A percentile compares a stretch with the other conserved stretches of the same genome.
Evolutionary conservation across 805 yeast species (phyloP).

Genomic region (Barnettozyma californica): DNA sequence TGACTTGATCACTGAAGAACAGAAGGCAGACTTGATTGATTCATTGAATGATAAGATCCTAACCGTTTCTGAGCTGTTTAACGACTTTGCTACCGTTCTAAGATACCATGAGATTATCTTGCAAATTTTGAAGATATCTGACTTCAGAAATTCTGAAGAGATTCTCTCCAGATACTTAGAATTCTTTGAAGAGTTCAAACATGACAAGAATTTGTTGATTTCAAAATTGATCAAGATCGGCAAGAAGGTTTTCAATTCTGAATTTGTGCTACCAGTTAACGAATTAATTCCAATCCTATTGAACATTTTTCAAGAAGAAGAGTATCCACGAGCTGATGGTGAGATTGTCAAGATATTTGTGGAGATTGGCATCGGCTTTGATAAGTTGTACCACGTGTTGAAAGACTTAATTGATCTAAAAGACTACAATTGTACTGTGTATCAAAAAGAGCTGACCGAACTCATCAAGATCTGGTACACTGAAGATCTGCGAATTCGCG

Average conservation of each 20-base stretch:
- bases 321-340: conserved; percentile 41
- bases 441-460: conserved; percentile 55
- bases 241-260: conserved; percentile 57
- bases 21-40: conserved; percentile 44
- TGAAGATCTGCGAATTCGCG: conserved; percentile 58
- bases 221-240: conserved; percentile 44
- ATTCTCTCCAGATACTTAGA: conserved; percentile 77
- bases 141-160: conserved; percentile 79
- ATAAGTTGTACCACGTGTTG: conserved; percentile 58
- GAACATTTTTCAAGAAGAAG: conserved; percentile 40
- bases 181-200: conserved; percentile 40
- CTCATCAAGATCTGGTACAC: conserved; percentile 64
- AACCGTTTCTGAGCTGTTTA: conserved; percentile 73
- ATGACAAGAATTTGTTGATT: conserved; percentile 17
- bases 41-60: conserved; percentile 60
- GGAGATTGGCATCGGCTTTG: conserved; percentile 58
- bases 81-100: conserved; percentile 80
- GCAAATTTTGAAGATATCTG: conserved; percentile 74
- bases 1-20: conserved; percentile 40
- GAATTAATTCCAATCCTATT: conserved; percentile 63
- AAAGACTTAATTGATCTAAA: conserved; percentile 58
- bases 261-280: conserved; percentile 74
- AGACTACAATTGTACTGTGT: conserved; percentile 44
- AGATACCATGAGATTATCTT: conserved; percentile 83
- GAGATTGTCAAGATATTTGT: conserved; percentile 56